phyloP scores from a whole-genome alignment of 257 asterid genomes.

The Plectranthus barbatus region DNA sequence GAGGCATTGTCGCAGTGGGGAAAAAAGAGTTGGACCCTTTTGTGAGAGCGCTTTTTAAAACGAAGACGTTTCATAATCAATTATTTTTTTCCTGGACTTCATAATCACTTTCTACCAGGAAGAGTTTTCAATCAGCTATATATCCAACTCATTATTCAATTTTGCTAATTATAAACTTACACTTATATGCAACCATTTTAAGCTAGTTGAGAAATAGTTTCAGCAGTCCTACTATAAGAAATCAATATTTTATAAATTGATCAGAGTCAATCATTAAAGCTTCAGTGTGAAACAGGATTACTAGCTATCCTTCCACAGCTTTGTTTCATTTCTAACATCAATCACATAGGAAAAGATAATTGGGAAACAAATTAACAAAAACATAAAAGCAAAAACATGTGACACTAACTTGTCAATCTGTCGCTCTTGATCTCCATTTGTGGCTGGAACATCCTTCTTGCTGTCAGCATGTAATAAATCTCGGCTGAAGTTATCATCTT shows the following conservation, averaged over 20 bases:
- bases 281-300: not conserved
- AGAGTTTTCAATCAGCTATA: not conserved
- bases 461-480: constrained; percentile 14
- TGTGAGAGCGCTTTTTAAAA: too few species aligned
- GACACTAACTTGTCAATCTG: constrained; percentile 41
- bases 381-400: not conserved
- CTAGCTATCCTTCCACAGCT: not conserved
- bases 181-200: not conserved
- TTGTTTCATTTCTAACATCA: not conserved
- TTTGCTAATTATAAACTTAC: not conserved
- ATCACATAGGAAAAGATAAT: not conserved
- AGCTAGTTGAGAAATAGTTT: not conserved
- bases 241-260: not conserved
- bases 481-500: constrained; percentile 22
- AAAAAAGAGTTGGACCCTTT: too few species aligned
- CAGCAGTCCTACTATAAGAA: not conserved
- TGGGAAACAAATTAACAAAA: constrained; percentile 1
- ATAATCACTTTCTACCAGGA: not conserved
- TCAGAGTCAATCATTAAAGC: not conserved
- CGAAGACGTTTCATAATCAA: not conserved
- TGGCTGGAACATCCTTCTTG: constrained; percentile 24
- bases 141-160: not conserved
- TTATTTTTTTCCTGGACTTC: not conserved
- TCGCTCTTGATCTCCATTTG: constrained; percentile 27
- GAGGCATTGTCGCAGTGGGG: too few species aligned